phyloP scores from a whole-genome alignment of 495 filamentous ascomycete genomes.

The Ramalina intermedia region DNA sequence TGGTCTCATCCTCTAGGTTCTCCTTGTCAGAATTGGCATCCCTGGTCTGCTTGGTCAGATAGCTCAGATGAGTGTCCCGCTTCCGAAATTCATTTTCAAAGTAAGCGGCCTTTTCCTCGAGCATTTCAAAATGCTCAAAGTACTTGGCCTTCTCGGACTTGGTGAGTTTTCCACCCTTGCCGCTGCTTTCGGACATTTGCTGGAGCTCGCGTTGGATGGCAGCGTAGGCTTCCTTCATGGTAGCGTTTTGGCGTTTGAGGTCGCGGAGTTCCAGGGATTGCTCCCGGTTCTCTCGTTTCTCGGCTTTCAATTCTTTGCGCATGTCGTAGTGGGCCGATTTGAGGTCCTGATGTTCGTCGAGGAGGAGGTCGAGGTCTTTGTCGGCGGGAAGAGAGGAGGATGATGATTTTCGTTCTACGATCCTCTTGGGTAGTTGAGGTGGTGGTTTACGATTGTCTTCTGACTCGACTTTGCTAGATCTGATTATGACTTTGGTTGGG shows the following conservation, averaged over 20 bases:
- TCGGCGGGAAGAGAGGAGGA: background rate
- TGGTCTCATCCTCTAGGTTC: background rate
- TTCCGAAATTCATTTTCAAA: slow-evolving; percentile 11
- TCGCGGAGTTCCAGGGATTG: slow-evolving; percentile 12
- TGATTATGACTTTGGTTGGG: no score
- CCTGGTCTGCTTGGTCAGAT: slow-evolving; percentile 10
- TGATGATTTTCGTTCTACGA: background rate
- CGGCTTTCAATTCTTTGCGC: background rate
- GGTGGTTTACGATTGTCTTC: no score
- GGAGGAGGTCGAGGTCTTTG: background rate
- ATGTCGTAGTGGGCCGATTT: slow-evolving; percentile 2
- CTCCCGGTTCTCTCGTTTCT: slow-evolving; percentile 9
- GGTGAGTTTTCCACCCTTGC: slow-evolving; percentile 1
- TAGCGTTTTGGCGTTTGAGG: slow-evolving; percentile 10
- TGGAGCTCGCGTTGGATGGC: slow-evolving; percentile 3
- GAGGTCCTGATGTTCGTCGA: slow-evolving; percentile 2
- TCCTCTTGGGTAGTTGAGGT: background rate
- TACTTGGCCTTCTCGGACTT: slow-evolving; percentile 10
- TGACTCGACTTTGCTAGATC: no score
- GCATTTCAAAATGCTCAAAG: slow-evolving; percentile 10
- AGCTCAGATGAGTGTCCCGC: slow-evolving; percentile 9
- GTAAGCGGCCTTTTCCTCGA: slow-evolving; percentile 10
- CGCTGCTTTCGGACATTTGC: background rate
- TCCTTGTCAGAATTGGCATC: slow-evolving; percentile 14
- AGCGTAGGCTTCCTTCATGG: slow-evolving; percentile 5